phyloP scores from a whole-genome alignment of 495 filamentous ascomycete genomes.

The Evansstolkia leycettana region DNA sequence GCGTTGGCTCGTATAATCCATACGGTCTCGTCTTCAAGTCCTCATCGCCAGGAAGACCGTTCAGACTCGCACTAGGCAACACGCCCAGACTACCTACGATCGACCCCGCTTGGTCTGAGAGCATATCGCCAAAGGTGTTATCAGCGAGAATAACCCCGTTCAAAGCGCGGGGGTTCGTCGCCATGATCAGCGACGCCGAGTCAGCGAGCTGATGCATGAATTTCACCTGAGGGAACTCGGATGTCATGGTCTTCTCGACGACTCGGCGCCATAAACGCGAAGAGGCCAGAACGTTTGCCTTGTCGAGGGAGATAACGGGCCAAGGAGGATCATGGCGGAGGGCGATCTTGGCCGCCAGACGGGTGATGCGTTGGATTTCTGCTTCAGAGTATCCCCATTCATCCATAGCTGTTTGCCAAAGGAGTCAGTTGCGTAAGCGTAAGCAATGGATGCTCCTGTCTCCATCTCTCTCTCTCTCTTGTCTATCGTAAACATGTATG shows the following conservation, averaged over 20 bases:
- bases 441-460: too few species aligned
- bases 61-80: conserved; percentile 36
- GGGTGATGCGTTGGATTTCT: conserved; percentile 37
- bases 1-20: conserved; percentile 29
- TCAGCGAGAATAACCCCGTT: conserved; percentile 39
- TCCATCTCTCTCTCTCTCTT: too few species aligned
- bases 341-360: conserved; percentile 34
- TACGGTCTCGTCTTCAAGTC: conserved; percentile 17
- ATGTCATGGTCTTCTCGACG: conserved; percentile 28
- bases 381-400: conserved; percentile 34
- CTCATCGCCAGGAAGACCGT: conserved; percentile 28
- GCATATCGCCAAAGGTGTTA: conserved; percentile 42
- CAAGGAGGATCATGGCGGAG: conserved; percentile 30
- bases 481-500: not conserved
- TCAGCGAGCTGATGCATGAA: conserved; percentile 37
- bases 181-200: conserved; percentile 35
- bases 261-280: conserved; percentile 37
- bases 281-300: conserved; percentile 39
- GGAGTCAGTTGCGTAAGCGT: not conserved
- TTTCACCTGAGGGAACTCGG: conserved; percentile 35
- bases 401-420: conserved; percentile 30
- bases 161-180: conserved; percentile 32
- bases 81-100: conserved; percentile 38
- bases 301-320: conserved; percentile 35
- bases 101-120: conserved; percentile 37